These are phyloP conservation scores for Capsicum rhomboideum DNA, from an alignment of 257 asterid species.

Conservation along the genomic window DNA sequence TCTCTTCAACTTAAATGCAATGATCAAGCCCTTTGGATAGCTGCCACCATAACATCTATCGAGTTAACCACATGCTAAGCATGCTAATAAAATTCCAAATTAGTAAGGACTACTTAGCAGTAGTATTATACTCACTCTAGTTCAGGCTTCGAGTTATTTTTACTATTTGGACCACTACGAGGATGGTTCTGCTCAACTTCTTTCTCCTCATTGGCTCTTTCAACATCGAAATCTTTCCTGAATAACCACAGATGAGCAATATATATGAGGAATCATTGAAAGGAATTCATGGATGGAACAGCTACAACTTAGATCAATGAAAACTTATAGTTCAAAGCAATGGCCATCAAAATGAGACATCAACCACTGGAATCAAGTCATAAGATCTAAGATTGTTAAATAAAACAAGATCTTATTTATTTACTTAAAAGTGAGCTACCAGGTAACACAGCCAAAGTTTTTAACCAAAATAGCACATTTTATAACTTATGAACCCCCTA, in stretches of 20 bases:
- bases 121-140: conserved; percentile 44
- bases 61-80: background rate
- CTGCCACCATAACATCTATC: conserved; percentile 32
- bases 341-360: background rate
- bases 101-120: background rate
- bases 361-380: background rate
- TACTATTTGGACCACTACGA: conserved; percentile 37
- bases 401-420: background rate
- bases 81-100: background rate
- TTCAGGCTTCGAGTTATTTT: conserved; percentile 38
- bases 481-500: background rate
- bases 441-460: background rate
- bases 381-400: background rate
- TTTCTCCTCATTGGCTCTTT: conserved; percentile 67
- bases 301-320: background rate
- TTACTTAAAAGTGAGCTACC: background rate
- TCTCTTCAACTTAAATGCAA: conserved; percentile 69
- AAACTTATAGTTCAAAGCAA: background rate
- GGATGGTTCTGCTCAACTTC: conserved; percentile 35
- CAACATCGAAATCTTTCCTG: conserved; percentile 72
- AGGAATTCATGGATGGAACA: background rate
- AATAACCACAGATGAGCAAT: conserved; percentile 3
- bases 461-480: background rate
- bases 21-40: conserved; percentile 78
- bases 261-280: background rate